Conservation (phyloP, 495 filamentous ascomycete genomes). For the Neurospora intermedia region DNA sequence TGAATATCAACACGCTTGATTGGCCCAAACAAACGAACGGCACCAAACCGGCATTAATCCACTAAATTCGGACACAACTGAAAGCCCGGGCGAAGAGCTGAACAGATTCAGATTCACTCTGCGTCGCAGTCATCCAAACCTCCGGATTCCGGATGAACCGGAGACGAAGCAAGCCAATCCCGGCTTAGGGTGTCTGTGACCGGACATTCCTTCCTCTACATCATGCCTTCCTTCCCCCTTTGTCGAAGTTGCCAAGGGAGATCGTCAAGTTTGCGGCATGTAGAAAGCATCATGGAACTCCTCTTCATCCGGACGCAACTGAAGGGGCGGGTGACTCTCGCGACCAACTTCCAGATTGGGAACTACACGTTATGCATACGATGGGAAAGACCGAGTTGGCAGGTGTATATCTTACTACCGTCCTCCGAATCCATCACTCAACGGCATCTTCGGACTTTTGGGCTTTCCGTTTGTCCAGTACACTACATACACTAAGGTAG, state of each 20-base stretch:
- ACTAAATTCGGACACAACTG: not conserved
- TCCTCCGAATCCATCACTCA: not conserved
- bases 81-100: not conserved
- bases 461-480: not conserved
- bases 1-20: not conserved
- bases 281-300: not conserved
- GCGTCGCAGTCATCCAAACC: not conserved
- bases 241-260: not conserved
- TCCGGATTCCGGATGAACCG: not conserved
- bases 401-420: not conserved
- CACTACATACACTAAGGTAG: too few relatives aligned
- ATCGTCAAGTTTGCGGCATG: not conserved
- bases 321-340: not conserved
- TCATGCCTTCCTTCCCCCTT: not conserved
- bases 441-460: not conserved
- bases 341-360: not conserved
- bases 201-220: not conserved
- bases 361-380: not conserved
- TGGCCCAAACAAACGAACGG: not conserved
- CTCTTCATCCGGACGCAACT: not conserved
- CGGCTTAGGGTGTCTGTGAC: not conserved
- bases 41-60: not conserved
- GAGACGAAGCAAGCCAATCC: not conserved
- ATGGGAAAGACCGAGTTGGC: not conserved
- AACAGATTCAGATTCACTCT: not conserved